phyloP scores from a whole-genome alignment of 1,284 basidiomycete species.

The Cutaneotrichosporon spelunceum region DNA sequence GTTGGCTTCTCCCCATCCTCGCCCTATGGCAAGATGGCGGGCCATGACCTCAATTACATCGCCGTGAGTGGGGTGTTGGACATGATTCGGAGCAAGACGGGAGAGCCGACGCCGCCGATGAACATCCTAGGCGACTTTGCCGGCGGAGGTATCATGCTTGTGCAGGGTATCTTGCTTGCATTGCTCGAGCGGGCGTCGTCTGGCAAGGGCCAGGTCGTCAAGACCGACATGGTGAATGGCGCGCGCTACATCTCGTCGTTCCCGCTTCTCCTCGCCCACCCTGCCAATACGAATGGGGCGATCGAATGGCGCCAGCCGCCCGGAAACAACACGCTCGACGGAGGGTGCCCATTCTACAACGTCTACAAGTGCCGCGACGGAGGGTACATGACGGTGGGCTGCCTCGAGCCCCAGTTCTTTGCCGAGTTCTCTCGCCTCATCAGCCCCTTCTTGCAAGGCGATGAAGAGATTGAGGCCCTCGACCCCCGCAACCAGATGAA shows the following conservation, averaged over 20 bases:
- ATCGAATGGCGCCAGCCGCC: neutral
- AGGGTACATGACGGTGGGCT: conserved; percentile 18
- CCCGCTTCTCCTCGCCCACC: conserved; percentile 11
- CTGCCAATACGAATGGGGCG: neutral
- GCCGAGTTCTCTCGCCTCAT: conserved; percentile 15
- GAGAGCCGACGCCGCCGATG: conserved; percentile 18
- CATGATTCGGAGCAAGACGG: conserved; percentile 16
- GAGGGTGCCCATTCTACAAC: conserved; percentile 22
- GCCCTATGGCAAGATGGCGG: conserved; percentile 19
- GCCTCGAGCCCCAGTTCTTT: conserved; percentile 27
- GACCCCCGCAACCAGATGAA: conserved; percentile 13
- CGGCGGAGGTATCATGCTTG: conserved; percentile 22
- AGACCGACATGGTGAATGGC: conserved; percentile 24
- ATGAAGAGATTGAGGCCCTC: neutral
- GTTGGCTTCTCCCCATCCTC: conserved; percentile 17
- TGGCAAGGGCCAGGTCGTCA: conserved; percentile 25
- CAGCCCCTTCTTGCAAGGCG: conserved; percentile 1
- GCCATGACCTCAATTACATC: conserved; percentile 28
- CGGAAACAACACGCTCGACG: conserved; percentile 23
- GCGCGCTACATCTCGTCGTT: conserved; percentile 20
- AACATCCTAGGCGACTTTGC: conserved; percentile 29
- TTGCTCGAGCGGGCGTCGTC: conserved; percentile 13
- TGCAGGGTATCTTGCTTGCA: conserved; percentile 23
- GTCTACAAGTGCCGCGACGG: conserved; percentile 18
- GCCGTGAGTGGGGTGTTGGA: conserved; percentile 21